These are phyloP conservation scores for Penicillium sp. DNA, from an alignment of 2,329 filamentous ascomycete genomes.

Conservation along the genomic window DNA sequence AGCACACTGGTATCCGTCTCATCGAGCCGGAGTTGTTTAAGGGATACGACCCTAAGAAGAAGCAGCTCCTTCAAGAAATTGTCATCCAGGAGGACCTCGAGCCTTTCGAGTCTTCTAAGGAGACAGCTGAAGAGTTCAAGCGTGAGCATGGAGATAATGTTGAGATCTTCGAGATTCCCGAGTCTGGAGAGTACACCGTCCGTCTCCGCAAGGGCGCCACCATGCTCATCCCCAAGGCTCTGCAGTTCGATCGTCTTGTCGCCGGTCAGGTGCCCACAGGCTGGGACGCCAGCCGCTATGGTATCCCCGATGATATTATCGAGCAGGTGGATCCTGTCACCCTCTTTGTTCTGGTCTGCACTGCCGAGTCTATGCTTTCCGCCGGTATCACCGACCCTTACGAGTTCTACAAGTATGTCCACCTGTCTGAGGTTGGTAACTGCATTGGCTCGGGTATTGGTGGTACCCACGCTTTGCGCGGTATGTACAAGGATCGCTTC, in stretches of 20 bases:
- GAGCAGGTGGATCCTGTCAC: conserved; percentile 96
- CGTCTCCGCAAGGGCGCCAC: conserved; percentile 93
- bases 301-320: conserved; percentile 96
- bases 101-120: conserved; percentile 94
- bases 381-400: conserved; percentile 98
- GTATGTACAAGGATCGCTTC: conserved; percentile 98
- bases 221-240: conserved; percentile 92
- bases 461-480: conserved; percentile 84
- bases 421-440: conserved; percentile 96
- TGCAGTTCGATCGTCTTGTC: conserved; percentile 94
- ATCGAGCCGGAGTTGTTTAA: conserved; percentile 97
- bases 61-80: conserved; percentile 95
- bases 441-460: conserved; percentile 98
- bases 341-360: conserved; percentile 89
- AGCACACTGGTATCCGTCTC: conserved; percentile 94
- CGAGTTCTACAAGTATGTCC: conserved; percentile 99
- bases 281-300: conserved; percentile 95
- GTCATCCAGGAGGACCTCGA: conserved; percentile 97
- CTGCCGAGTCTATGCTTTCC: conserved; percentile 83
- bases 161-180: conserved; percentile 91
- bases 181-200: conserved; percentile 90
- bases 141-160: conserved; percentile 96
- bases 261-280: conserved; percentile 95
- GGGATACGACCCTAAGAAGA: conserved; percentile 97
- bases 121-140: conserved; percentile 96